Base-by-base conservation (phyloP, 2,329 filamentous ascomycete genomes). In the Epicoccum nigrum region DNA sequence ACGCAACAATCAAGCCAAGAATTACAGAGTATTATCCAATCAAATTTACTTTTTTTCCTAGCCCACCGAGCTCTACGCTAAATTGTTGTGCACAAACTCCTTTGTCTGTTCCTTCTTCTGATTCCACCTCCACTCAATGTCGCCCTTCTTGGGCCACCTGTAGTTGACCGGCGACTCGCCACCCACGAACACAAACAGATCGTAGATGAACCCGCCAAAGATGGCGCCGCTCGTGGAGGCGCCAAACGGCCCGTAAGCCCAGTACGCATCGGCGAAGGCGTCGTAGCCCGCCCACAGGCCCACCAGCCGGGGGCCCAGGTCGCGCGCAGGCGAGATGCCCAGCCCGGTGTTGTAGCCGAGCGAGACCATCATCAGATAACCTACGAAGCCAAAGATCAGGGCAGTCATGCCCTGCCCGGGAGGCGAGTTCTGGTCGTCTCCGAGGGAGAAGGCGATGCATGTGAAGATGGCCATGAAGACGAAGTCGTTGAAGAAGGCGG, bases 401-500 rank as follows among this genome's bases (percentile, higher is more conserved):
- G 74, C 86, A 67, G 86, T 89, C 50, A 69, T 68, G 4, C 65
- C 65, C 8, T 75, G 74, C 1, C 76, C 76, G 1, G 76, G 76
- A 2, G 77, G 76, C 0, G 74, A 70, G 46, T 79, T 79, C 9
- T 67, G 66, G 33, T 77, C 74, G 41, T 78, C 77, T 13, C 76
- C 84, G 33, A 90, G 73, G 0, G 86, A 86, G 61, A 87, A 90
- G 44, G 90, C 87, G 56, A 84, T 78, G 62, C 89, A 88, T 77
- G 88, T 86, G 17, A 89, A 75, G 13, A 90, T 79, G 0, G 83
- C 76, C 51, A 81, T 85, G 25, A 86, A 84, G 41, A 90, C 74
- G 54, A 89, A 86, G 59, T 90, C 87, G 34, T 83, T 86, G 65
- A 89, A 87, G 71, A 89, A 87, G 69, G 86, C 84, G n/a, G 81